Evolutionary conservation across 345 rosid species (phyloP), one percentile per base, ranked within the genome.

Genomic region (Arabis alpina): DNA sequence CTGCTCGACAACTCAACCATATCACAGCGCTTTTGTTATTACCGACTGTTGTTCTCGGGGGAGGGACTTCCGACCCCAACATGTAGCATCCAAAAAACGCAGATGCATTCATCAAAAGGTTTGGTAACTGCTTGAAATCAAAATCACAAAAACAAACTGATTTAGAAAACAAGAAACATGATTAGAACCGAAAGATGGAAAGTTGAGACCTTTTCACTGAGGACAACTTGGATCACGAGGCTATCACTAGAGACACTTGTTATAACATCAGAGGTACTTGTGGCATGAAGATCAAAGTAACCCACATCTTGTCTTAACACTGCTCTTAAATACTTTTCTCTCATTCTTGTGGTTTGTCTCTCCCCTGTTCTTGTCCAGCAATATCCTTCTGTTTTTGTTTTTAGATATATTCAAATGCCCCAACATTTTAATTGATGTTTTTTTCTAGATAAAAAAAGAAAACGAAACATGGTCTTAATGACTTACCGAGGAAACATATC

Each of bases 291-390:
- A 83, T 90, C 98, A 61, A 90, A 90, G 75, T 85, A 92, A 4
- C 82, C 85, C 0, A 92, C 95, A 6, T 92, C 98, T 85, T 92
- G 96, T 73, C 98, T 81, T 28, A 92, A 43, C 3, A 92, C 87
- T 13, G 98, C 93, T 71, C 85, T 88, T 71, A 90, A 70, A 64
- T 92, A 90, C 27, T 82, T 83, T 6, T 81, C 86, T 68, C 96
- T 83, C 97, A 92, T 85, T 76, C 88, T 86, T 34, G 92, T 64
- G 13, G 98, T 90, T 53, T 88, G 91, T 54, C 96, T 85, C 76
- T 84, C 97, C 7, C 93, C 98, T 64, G 96, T 90, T 84, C 96
- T 83, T 64, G 95, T 85, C 95, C 96, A 90, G 43, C 98, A 90
- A 69, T 80, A 90, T 53, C 91, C 97, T 79, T 88, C 98, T 89